Base-by-base conservation (phyloP, 345 rosid genomes). In the Eucalyptus lansdowneana region DNA sequence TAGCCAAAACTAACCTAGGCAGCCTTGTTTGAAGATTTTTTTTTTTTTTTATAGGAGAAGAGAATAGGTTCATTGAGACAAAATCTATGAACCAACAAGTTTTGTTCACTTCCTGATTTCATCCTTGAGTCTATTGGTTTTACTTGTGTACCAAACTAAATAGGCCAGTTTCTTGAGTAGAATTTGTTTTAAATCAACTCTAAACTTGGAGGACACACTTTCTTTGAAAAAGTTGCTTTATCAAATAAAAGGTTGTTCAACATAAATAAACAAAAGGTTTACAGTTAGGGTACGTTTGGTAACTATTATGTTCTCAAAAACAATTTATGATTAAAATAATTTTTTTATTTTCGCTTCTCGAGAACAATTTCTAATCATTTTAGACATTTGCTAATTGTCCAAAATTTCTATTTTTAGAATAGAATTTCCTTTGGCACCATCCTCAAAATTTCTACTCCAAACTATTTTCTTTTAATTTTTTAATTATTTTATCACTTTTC, bases 291-390 rank as follows among this genome's bases (percentile, higher is more conserved):
- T 8, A 53, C 5, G 0, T 21, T 53, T 21, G 11, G 11, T 53
- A 19, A 53, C 5, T 1, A 19, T 53, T 53, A 0, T 53, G 1
- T 53, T 21, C 25, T 0, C 0, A 0, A 0, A 6, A 51, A 51
- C 0, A 51, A 16, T 51, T 51, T 51, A 0, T 3, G 8, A 51
- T 51, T 51, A 51, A 1, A 51, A 16, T 51, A 0, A 51, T 51
- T 50, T 1, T 50, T 51, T 51, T 51, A 16, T 16, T 51, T 51
- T 9, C 6, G 8, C 21, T 16, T 16, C 8, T 51, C 6, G 17
- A 50, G 3, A 50, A 50, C 17, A 50, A 50, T 50, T 50, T 50
- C 3, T 50, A 50, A 50, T 50, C 1, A 53, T 53, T 53, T 53
- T 53, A 53, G 25, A 0, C 11, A 0, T 53, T 53, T 53, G 25